Percentiles rank a stretch among this genome's conserved stretches.
phyloP scores from a whole-genome alignment of 139 green algal species.

The Tetradesmus lagerheimii region DNA sequence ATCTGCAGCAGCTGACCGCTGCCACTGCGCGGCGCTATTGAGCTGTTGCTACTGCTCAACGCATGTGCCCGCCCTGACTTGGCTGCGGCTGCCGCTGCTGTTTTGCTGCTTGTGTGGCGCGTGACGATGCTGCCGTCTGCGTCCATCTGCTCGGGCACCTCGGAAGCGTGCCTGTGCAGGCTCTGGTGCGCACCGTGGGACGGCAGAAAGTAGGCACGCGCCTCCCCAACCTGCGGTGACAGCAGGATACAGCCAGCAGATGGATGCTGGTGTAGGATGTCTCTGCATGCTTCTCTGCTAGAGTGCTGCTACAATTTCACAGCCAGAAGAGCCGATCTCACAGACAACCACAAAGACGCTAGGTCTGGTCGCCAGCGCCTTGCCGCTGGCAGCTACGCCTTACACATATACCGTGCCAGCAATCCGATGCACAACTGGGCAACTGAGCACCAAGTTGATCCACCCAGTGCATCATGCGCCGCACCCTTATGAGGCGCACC shows the following conservation, averaged over 20 bases:
- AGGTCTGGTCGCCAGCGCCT: no score
- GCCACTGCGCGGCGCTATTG: background rate
- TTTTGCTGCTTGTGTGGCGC: background rate
- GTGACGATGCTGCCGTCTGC: background rate
- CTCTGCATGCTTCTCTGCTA: no score
- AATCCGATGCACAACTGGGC: no score
- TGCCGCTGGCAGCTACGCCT: background rate
- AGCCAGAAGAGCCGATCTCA: no score
- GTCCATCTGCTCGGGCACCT: background rate
- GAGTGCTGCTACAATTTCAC: no score
- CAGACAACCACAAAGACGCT: no score
- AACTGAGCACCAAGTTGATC: no score
- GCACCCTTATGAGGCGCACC: no score
- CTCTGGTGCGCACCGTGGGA: background rate
- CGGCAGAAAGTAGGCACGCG: conserved; percentile 11
- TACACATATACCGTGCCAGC: background rate
- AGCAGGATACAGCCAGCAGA: background rate
- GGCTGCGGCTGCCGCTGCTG: background rate
- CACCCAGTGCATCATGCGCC: no score
- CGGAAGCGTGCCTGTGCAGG: conserved; percentile 4
- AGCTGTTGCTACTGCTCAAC: background rate
- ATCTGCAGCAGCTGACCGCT: background rate
- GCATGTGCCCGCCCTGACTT: background rate
- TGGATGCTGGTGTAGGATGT: no score
- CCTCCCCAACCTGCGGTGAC: conserved; percentile 37